These are phyloP conservation scores for Trichosporon sp. DNA, from an alignment of 1,284 basidiomycete species.

Conservation along the genomic window DNA sequence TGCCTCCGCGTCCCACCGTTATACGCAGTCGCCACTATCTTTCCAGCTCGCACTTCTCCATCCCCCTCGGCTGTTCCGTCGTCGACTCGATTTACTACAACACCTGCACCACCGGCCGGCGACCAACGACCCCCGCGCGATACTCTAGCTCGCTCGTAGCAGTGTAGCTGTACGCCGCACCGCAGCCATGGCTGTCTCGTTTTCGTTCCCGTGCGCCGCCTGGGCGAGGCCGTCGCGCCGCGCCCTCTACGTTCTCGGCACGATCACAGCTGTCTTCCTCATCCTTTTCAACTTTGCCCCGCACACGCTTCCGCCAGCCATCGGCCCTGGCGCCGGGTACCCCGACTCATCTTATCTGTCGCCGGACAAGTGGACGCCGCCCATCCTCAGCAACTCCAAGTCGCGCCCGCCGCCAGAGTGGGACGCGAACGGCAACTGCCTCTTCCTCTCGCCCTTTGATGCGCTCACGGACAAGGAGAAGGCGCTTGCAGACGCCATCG, in stretches of 20 bases:
- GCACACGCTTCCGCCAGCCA: slow-evolving; percentile 32
- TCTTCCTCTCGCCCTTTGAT: slow-evolving; percentile 47
- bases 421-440: slow-evolving; percentile 46
- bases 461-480: slow-evolving; percentile 42
- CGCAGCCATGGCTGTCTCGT: background rate
- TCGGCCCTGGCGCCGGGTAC: slow-evolving; percentile 31
- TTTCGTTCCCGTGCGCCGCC: slow-evolving; percentile 24
- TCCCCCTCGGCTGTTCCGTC: background rate
- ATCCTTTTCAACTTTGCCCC: slow-evolving; percentile 43
- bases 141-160: background rate
- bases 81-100: background rate
- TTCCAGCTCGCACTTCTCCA: background rate
- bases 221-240: slow-evolving; percentile 7
- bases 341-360: slow-evolving; percentile 39
- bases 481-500: slow-evolving; percentile 29
- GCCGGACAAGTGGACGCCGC: slow-evolving; percentile 43
- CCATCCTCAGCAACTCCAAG: slow-evolving; percentile 32
- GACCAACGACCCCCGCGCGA: background rate
- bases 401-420: slow-evolving; percentile 39
- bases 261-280: slow-evolving; percentile 30
- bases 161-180: background rate
- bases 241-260: slow-evolving; percentile 24
- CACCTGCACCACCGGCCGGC: background rate
- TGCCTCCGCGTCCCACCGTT: background rate
- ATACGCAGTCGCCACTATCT: background rate